These are phyloP conservation scores for Gliomastix tumulicola DNA, from an alignment of 2,329 filamentous ascomycete genomes.

Conservation along the genomic window DNA sequence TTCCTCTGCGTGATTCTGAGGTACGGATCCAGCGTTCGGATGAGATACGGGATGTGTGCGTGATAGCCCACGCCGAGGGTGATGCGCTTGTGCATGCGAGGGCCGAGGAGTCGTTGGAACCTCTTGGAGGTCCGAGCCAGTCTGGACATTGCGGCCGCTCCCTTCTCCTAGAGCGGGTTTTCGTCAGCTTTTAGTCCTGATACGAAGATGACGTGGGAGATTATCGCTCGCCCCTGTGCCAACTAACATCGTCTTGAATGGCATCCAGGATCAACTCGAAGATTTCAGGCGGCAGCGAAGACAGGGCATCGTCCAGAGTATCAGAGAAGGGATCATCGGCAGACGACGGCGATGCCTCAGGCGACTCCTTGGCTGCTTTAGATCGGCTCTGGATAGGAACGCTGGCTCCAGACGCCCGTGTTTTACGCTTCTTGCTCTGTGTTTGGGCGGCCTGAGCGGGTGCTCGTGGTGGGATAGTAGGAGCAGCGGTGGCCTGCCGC, in stretches of 20 bases:
- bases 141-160: slow-evolving; percentile 2
- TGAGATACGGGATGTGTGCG: slow-evolving; percentile 10
- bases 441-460: neutral
- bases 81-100: slow-evolving; percentile 9
- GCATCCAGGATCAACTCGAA: slow-evolving; percentile 8
- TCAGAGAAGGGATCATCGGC: neutral
- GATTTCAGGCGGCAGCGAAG: slow-evolving; percentile 8
- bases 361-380: neutral
- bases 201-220: slow-evolving; percentile 3
- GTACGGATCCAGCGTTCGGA: slow-evolving; percentile 9
- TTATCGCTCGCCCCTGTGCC: too few species aligned
- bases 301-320: too few species aligned
- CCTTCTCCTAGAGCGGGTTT: neutral
- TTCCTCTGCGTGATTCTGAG: slow-evolving; percentile 10
- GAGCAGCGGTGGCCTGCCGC: neutral
- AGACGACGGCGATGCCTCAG: neutral
- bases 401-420: neutral
- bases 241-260: too few species aligned
- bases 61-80: slow-evolving; percentile 4
- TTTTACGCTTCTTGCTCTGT: slow-evolving; percentile 6
- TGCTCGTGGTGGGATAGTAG: neutral
- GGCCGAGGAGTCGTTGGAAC: slow-evolving; percentile 7
- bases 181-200: neutral
- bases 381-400: neutral
- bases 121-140: slow-evolving; percentile 10